Percentiles rank a stretch among this genome's conserved stretches.
phyloP scores from a whole-genome alignment of 129 eudicot species.

The Flaveria robusta region DNA sequence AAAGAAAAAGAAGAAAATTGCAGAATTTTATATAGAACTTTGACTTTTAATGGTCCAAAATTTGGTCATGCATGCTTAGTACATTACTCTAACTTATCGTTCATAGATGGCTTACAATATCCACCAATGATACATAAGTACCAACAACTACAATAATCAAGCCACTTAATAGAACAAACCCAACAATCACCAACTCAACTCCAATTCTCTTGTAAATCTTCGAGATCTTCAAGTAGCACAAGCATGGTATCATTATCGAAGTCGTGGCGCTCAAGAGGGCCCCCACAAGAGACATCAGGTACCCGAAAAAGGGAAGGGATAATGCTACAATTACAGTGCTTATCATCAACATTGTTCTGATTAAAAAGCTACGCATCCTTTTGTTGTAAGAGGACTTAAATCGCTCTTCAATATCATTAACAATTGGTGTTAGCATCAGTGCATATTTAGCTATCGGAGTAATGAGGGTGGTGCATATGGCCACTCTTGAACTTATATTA shows the following conservation, averaged over 20 bases:
- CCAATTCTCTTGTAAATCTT: slow-evolving; percentile 41
- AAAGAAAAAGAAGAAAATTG: too few species aligned
- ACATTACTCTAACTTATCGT: not conserved
- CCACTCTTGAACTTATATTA: slow-evolving; percentile 58
- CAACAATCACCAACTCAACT: slow-evolving; percentile 40
- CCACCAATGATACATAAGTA: slow-evolving; percentile 56
- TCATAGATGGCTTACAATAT: slow-evolving; percentile 45
- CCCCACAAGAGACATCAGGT: slow-evolving; percentile 80
- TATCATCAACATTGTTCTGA: slow-evolving; percentile 55
- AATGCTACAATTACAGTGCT: slow-evolving; percentile 64
- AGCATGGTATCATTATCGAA: slow-evolving; percentile 68
- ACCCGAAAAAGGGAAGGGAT: slow-evolving; percentile 59
- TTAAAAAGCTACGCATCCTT: slow-evolving; percentile 36
- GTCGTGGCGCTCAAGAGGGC: slow-evolving; percentile 69
- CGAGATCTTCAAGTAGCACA: slow-evolving; percentile 77
- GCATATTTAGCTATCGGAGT: slow-evolving; percentile 85
- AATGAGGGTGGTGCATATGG: slow-evolving; percentile 70
- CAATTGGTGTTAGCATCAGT: slow-evolving; percentile 72
- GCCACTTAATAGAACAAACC: slow-evolving; percentile 45
- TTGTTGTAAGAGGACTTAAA: slow-evolving; percentile 39
- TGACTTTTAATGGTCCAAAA: too few species aligned
- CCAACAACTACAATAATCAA: slow-evolving; percentile 49
- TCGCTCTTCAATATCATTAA: slow-evolving; percentile 47
- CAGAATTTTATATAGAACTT: too few species aligned
- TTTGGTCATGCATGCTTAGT: too few species aligned